A percentile compares a stretch with the other conserved stretches of the same genome.
Conservation (phyloP, 2,329 filamentous ascomycete species). For the Scedosporium apiospermum region DNA sequence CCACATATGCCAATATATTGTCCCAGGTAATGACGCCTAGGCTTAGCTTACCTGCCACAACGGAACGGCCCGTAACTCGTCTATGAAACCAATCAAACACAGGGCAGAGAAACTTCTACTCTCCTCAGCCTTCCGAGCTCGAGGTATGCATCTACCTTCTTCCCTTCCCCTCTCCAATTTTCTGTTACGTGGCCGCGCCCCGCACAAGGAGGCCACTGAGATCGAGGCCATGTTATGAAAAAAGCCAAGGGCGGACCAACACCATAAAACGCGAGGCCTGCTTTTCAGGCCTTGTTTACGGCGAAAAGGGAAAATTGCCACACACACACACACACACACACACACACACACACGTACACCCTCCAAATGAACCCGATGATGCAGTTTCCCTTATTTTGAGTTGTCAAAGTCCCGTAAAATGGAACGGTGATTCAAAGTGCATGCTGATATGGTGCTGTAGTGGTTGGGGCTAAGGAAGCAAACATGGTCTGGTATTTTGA, state of each 20-base stretch:
- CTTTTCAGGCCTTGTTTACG: constrained; percentile 1
- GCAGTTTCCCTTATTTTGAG: not conserved
- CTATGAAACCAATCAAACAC: too few relatives aligned
- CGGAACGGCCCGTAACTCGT: too few relatives aligned
- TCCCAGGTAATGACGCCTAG: too few relatives aligned
- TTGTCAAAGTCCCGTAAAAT: not conserved
- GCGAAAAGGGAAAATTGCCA: not conserved
- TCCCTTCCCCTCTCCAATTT: not conserved
- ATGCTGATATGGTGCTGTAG: not conserved
- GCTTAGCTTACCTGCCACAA: too few relatives aligned
- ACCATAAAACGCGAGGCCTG: not conserved
- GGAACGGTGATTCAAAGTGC: not conserved
- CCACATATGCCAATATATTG: too few relatives aligned
- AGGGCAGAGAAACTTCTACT: too few relatives aligned
- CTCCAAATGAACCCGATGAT: not conserved
- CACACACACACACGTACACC: not conserved
- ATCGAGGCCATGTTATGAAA: not conserved
- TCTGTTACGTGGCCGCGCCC: too few relatives aligned
- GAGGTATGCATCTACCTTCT: too few relatives aligned
- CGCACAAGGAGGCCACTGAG: not conserved
- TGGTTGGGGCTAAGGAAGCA: not conserved
- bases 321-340: not conserved
- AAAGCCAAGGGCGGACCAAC: not conserved
- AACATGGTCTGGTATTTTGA: not conserved
- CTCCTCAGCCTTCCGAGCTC: too few relatives aligned